phyloP scores from a whole-genome alignment of 1,139 yeast genomes.

The Suhomyces terraborum region DNA sequence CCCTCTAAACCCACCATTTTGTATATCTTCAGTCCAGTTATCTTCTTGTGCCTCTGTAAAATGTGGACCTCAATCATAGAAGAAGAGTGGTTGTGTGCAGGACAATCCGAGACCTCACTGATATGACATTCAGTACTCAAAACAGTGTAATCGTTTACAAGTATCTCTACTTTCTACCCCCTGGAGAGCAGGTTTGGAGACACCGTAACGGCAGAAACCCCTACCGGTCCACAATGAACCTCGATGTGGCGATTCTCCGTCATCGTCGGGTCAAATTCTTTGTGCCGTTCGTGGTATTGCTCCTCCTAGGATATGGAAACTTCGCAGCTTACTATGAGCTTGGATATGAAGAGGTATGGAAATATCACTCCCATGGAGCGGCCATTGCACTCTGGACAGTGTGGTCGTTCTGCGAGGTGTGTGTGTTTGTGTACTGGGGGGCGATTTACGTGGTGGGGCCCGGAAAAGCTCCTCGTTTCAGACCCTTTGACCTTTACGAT shows the following conservation, averaged over 20 bases:
- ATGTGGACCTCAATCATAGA: background rate
- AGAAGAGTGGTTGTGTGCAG: background rate
- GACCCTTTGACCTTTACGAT: conserved; percentile 31
- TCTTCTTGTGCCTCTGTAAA: too few relatives aligned
- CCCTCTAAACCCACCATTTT: conserved; percentile 14
- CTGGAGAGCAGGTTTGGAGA: too few relatives aligned
- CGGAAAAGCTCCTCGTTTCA: conserved; percentile 30
- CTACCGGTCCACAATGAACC: conserved; percentile 12
- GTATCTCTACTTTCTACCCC: too few relatives aligned
- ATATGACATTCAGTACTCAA: too few relatives aligned
- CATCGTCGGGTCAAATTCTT: conserved; percentile 17
- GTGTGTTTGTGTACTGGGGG: conserved; percentile 36
- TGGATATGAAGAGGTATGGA: conserved; percentile 40
- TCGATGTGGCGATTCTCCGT: conserved; percentile 16
- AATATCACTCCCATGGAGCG: conserved; percentile 31
- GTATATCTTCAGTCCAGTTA: background rate
- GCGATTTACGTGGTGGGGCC: conserved; percentile 35
- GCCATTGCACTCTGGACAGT: conserved; percentile 43
- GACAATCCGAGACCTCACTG: too few relatives aligned
- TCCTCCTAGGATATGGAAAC: conserved; percentile 34
- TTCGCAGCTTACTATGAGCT: conserved; percentile 38
- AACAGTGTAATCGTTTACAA: too few relatives aligned
- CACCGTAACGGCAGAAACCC: too few relatives aligned
- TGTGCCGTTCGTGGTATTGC: conserved; percentile 28
- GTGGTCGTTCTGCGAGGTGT: conserved; percentile 28